phyloP scores from a whole-genome alignment of 495 filamentous ascomycete genomes.

The Letharia columbiana region DNA sequence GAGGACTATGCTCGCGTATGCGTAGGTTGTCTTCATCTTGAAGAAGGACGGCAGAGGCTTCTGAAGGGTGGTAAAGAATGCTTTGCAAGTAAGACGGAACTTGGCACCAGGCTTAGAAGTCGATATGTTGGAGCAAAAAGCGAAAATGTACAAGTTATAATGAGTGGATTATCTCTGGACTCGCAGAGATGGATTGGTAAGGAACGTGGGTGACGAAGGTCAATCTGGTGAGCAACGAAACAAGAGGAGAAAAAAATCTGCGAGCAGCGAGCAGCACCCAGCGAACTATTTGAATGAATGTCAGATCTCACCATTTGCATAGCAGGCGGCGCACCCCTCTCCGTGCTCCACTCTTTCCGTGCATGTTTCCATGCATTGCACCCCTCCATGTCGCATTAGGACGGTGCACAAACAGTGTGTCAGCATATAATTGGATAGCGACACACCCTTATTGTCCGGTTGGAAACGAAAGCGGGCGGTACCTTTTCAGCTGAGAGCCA shows the following conservation, averaged over 20 bases:
- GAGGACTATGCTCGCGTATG: constrained; percentile 4
- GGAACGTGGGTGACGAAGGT: background rate
- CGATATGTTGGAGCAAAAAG: background rate
- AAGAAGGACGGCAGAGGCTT: too few species aligned
- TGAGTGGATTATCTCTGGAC: background rate
- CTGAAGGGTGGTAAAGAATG: background rate
- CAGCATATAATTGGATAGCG: background rate
- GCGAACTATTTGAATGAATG: background rate
- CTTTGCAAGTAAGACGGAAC: background rate
- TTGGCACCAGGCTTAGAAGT: constrained; percentile 1
- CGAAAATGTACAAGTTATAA: background rate
- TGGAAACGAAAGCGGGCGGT: background rate
- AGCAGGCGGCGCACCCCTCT: background rate
- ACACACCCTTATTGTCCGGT: background rate
- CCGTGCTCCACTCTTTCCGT: background rate
- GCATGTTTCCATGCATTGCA: background rate
- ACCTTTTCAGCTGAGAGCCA: background rate
- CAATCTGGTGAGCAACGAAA: background rate
- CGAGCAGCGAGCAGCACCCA: background rate
- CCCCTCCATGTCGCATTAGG: background rate
- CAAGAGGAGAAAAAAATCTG: background rate
- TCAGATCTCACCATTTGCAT: background rate
- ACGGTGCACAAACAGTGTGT: background rate
- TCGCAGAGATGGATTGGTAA: background rate
- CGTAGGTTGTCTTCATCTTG: background rate